Base-by-base conservation (phyloP, 495 filamentous ascomycete genomes). In the Opeltia flavorubescens region DNA sequence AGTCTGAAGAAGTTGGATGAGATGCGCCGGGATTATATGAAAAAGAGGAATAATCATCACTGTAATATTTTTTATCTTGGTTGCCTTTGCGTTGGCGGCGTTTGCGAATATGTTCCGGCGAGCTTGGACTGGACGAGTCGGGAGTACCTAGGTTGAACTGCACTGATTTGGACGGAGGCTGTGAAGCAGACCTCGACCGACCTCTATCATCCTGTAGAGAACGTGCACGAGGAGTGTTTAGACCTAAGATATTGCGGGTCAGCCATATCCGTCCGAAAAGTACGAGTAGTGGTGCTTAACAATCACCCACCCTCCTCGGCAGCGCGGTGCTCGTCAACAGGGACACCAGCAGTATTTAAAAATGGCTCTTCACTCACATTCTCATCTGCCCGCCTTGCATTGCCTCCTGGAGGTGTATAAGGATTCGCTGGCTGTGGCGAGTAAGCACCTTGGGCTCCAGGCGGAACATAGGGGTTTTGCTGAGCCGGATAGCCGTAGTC, bases 281-380 rank as follows among this genome's bases (percentile, higher is more conserved):
- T 18, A 21, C 11, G 0, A 39, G 21, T 20, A 21, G 33, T 45
- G n/a, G 1, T 1, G 64, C 59, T 29, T 68, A 31, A 61, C 59
- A 56, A 40, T 49, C n/a, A 58, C 55, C 55, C 62, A 59, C 51
- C 53, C 71, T 64, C 65, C 55, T 56, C 55, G 34, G 52, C 51
- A 38, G 54, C 51, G 48, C 61, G 59, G 44, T 59, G 48, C 50
- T 61, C 56, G 55, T 58, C 60, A 53, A 67, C 55, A 55, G 60
- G 61, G 58, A 51, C 55, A 48, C 55, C 59, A 55, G 60, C 63
- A 34, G 46, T 34, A 52, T 57, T 49, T 26, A 47, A 33, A 48
- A 50, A 46, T 54, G 51, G 50, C 53, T 59, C 56, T 52, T 62
- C 57, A 70, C 71, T 75, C 70, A 75, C 72, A 71, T 72, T 75